Conservation (phyloP, 208 protist species). For the Trypanosoma mega region DNA sequence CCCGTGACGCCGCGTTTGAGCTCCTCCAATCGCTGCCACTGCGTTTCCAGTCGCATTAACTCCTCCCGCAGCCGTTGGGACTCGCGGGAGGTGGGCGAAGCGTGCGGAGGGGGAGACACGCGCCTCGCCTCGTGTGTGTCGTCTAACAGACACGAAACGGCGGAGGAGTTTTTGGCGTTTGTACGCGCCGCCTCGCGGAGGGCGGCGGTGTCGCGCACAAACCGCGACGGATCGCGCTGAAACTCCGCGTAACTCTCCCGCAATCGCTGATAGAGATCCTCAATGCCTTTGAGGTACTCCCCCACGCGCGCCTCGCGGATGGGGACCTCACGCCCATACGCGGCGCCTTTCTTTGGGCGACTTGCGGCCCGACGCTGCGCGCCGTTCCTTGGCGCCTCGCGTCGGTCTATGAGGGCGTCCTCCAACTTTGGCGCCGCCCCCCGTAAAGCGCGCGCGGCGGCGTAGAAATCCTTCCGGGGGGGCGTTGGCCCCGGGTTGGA, state of each 20-base stretch:
- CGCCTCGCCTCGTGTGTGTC: too few relatives aligned
- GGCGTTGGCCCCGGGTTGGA: background rate
- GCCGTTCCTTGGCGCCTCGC: background rate
- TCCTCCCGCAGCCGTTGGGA: slow-evolving; percentile 36
- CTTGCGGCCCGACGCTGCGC: background rate
- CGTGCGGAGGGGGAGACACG: background rate
- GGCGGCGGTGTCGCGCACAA: slow-evolving; percentile 9
- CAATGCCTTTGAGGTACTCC: slow-evolving; percentile 46
- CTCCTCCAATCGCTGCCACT: slow-evolving; percentile 72
- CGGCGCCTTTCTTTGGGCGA: too few relatives aligned
- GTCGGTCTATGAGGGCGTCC: slow-evolving; percentile 4
- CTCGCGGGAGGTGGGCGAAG: background rate
- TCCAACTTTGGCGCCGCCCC: slow-evolving; percentile 10
- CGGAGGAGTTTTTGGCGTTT: too few relatives aligned
- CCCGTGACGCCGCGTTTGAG: slow-evolving; percentile 32
- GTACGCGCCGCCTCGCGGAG: slow-evolving; percentile 17
- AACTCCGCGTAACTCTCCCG: slow-evolving; percentile 51
- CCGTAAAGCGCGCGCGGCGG: slow-evolving; percentile 12
- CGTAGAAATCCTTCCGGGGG: slow-evolving; percentile 7
- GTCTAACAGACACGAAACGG: too few relatives aligned
- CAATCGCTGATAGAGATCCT: slow-evolving; percentile 52
- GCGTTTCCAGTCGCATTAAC: slow-evolving; percentile 64
- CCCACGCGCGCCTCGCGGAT: slow-evolving; percentile 25
- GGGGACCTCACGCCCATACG: background rate
- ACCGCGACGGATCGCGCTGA: slow-evolving; percentile 20